Evolutionary conservation across 345 rosid species (phyloP), one percentile per base, ranked within the genome.

Genomic region (Hypericum perforatum): DNA sequence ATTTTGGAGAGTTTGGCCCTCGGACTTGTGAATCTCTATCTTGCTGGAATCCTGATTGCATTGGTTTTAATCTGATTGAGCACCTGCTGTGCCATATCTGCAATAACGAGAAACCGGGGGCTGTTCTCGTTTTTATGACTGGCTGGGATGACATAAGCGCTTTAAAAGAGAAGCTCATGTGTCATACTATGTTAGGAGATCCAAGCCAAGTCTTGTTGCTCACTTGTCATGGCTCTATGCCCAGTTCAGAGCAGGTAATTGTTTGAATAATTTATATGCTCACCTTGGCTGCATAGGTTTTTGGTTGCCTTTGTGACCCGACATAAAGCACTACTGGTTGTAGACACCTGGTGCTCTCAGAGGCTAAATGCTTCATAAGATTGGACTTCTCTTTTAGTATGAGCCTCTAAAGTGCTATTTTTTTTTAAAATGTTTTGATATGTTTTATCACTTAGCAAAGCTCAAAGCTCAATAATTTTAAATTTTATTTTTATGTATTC

Each of bases 181-280:
- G 74, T 60, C 79, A 90, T 75, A 78, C 78, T 44, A 47, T 77
- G 55, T 62, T 90, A 41, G 94, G 97, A 57, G 78, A 90, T 76
- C 78, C 94, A 22, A 59, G 60, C 57, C 72, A 63, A 56, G 91
- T 80, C 72, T 64, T 80, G 68, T 70, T 90, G 71, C 94, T 84
- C 61, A 74, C 89, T 14, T 90, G 97, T 74, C 97, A 90, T 79
- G 94, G 97, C 68, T 84, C 96, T 65, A 86, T 90, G 97, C 85
- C 89, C 60, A 90, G 84, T 72, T 69, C 87, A 56, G 97, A 90
- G 77, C 97, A 90, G 95, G 97, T 90, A 43, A 62, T 22, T 22
- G 32, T 22, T 22, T 22, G 32, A 22, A 22, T 22, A 22, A 22
- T 22, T 22, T 22, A 4, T 22, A 22, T 22, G 32, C 32, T 22